phyloP scores from a whole-genome alignment of 179 eudicot genomes.

The Kewa caespitosa region DNA sequence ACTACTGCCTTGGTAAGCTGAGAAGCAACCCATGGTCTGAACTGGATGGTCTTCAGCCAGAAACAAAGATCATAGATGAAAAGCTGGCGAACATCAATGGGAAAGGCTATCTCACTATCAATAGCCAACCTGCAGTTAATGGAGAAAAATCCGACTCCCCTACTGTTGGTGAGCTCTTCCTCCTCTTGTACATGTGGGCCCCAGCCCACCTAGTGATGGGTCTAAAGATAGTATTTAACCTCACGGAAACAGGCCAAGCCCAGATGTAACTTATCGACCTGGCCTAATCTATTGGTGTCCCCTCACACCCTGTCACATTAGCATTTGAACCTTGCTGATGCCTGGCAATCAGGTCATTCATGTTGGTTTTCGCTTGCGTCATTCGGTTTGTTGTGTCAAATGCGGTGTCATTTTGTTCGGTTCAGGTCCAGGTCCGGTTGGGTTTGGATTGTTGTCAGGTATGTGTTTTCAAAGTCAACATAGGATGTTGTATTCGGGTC shows the following conservation, averaged over 20 bases:
- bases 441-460: too few relatives aligned
- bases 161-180: constrained; percentile 59
- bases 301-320: background rate
- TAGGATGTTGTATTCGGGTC: too few relatives aligned
- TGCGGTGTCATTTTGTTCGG: too few relatives aligned
- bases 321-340: background rate
- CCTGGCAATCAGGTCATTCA: too few relatives aligned
- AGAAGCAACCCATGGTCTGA: constrained; percentile 95
- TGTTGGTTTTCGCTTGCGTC: too few relatives aligned
- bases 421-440: too few relatives aligned
- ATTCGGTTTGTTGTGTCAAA: too few relatives aligned
- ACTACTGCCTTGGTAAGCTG: constrained; percentile 80
- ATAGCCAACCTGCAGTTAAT: constrained; percentile 96
- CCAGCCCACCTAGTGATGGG: background rate
- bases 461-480: too few relatives aligned
- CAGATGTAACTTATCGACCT: background rate
- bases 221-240: background rate
- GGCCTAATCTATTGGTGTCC: background rate
- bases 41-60: constrained; percentile 96
- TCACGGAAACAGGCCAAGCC: background rate
- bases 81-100: constrained; percentile 57
- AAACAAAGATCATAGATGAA: constrained; percentile 82
- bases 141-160: constrained; percentile 88
- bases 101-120: constrained; percentile 91
- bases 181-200: background rate